Conservation (phyloP, 2,329 filamentous ascomycete genomes). For the Trichoderma koningiopsis region DNA sequence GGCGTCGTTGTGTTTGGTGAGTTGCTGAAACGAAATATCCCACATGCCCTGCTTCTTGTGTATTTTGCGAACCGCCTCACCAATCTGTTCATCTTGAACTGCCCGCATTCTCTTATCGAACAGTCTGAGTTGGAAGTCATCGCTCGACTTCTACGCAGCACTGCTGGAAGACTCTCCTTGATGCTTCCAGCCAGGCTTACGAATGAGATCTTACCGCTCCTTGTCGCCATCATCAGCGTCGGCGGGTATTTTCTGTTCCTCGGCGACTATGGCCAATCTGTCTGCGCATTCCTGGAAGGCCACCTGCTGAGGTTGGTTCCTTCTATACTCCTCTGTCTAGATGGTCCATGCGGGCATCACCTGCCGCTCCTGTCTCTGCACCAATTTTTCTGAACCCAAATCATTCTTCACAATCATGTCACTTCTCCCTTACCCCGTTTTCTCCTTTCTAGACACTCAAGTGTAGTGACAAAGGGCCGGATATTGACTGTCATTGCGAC, state of each 20-base stretch:
- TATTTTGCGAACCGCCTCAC: background rate
- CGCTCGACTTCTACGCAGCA: background rate
- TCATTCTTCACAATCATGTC: background rate
- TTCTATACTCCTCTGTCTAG: background rate
- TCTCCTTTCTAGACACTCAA: background rate
- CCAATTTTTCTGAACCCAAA: background rate
- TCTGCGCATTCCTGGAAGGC: background rate
- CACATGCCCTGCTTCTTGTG: background rate
- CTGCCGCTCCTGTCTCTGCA: background rate
- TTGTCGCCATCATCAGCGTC: conserved; percentile 4
- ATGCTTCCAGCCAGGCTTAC: conserved; percentile 7
- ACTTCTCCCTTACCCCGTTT: background rate
- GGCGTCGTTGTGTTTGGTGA: conserved; percentile 19
- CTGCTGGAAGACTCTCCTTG: background rate
- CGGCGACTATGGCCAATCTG: background rate
- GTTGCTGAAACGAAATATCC: background rate
- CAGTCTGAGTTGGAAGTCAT: background rate
- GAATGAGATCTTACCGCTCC: background rate
- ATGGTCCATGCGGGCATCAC: background rate
- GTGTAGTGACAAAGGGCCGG: background rate
- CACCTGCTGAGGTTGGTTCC: conserved; percentile 20
- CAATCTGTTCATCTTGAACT: background rate
- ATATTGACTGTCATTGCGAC: background rate
- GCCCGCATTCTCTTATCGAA: background rate
- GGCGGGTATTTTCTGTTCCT: conserved; percentile 8